Evolutionary conservation across 306 rosid species (phyloP).

Genomic region (Cucumis hystrix): DNA sequence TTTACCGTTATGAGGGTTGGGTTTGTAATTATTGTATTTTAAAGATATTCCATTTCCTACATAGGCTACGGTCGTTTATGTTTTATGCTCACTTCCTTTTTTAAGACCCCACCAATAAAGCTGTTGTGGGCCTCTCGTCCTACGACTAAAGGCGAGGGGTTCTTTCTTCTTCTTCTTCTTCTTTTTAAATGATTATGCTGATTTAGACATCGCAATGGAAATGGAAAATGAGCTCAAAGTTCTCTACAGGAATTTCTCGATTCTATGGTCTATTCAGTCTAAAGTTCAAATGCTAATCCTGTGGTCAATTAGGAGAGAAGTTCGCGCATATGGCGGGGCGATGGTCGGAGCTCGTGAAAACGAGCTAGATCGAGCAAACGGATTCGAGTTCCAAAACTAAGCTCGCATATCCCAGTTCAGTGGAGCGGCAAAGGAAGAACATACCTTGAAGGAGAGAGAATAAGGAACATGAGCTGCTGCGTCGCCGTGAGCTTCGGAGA

Average conservation of each 20-base stretch:
- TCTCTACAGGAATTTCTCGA: not conserved
- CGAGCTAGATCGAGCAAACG: not conserved
- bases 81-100: too few relatives aligned
- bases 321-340: not conserved
- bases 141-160: too few relatives aligned
- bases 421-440: not conserved
- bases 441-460: conserved; percentile 71
- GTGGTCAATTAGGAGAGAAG: not conserved
- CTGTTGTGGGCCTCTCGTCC: too few relatives aligned
- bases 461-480: conserved; percentile 38
- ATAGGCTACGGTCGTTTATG: too few relatives aligned
- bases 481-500: conserved; percentile 59
- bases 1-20: too few relatives aligned
- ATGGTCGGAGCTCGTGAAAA: not conserved
- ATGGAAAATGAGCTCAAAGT: not conserved
- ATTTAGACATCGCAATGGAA: not conserved
- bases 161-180: too few relatives aligned
- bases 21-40: too few relatives aligned
- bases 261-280: not conserved
- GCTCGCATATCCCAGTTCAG: not conserved
- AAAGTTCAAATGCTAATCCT: not conserved
- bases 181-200: too few relatives aligned
- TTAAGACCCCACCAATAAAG: too few relatives aligned
- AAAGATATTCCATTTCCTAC: too few relatives aligned
- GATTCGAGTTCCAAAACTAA: not conserved